phyloP scores from a whole-genome alignment of 495 filamentous ascomycete species.

The Letharia columbiana region DNA sequence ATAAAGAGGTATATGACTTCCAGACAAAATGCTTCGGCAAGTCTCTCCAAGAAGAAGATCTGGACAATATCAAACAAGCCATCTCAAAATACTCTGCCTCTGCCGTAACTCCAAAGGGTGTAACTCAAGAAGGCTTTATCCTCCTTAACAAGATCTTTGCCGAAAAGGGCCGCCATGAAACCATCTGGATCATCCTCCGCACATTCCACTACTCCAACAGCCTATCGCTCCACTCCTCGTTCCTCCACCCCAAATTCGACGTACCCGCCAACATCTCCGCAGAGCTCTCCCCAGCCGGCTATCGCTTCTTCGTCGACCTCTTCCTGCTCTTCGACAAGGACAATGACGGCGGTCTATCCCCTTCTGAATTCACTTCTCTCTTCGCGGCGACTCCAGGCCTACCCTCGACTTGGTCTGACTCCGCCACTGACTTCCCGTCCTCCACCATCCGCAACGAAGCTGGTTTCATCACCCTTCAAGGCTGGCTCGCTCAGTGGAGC shows the following conservation, averaged over 20 bases:
- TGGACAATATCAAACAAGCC: slow-evolving; percentile 78
- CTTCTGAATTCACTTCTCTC: slow-evolving; percentile 69
- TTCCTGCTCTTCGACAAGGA: slow-evolving; percentile 94
- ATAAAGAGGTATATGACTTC: slow-evolving; percentile 83
- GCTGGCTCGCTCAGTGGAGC: slow-evolving; percentile 98
- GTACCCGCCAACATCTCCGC: slow-evolving; percentile 85
- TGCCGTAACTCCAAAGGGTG: slow-evolving; percentile 60
- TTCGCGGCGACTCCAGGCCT: slow-evolving; percentile 92
- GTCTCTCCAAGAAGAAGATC: slow-evolving; percentile 63
- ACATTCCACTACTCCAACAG: slow-evolving; percentile 96
- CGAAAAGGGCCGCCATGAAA: slow-evolving; percentile 96
- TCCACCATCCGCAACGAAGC: slow-evolving; percentile 93
- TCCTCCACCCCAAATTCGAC: slow-evolving; percentile 89
- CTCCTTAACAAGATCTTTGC: slow-evolving; percentile 90
- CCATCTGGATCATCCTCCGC: slow-evolving; percentile 92
- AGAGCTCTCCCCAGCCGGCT: slow-evolving; percentile 88
- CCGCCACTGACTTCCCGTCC: slow-evolving; percentile 73
- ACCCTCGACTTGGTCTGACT: slow-evolving; percentile 78
- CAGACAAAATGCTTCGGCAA: slow-evolving; percentile 88
- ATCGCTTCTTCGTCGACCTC: slow-evolving; percentile 94
- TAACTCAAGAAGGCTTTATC: slow-evolving; percentile 75
- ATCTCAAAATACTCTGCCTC: slow-evolving; percentile 59
- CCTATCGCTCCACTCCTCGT: slow-evolving; percentile 77
- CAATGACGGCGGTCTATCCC: slow-evolving; percentile 88
- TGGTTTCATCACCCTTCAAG: slow-evolving; percentile 89